These are phyloP conservation scores for Cutaneotrichosporon sp. DNA, from an alignment of 1,284 basidiomycete genomes.

Conservation along the genomic window DNA sequence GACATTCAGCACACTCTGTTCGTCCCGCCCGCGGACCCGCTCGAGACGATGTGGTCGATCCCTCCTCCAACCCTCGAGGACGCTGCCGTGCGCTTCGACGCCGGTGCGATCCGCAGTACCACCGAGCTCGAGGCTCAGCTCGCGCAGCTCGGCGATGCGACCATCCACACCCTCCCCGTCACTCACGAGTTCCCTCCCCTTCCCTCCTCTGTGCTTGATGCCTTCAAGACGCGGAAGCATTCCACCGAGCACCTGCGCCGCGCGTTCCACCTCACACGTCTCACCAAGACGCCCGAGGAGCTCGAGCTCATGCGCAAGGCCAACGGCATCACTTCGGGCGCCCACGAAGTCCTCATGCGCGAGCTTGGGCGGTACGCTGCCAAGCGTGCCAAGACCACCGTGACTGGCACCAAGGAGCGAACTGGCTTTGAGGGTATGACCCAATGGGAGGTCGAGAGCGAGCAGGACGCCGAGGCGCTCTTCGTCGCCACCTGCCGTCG, in stretches of 20 bases:
- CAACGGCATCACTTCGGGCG: constrained; percentile 77
- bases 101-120: constrained; percentile 60
- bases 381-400: constrained; percentile 47
- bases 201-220: constrained; percentile 56
- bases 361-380: constrained; percentile 71
- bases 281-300: constrained; percentile 73
- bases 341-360: constrained; percentile 88
- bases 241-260: constrained; percentile 62
- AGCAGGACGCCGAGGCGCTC: constrained; percentile 84
- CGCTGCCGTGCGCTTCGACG: constrained; percentile 61
- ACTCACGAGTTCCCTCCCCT: constrained; percentile 60
- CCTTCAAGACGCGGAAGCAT: constrained; percentile 30
- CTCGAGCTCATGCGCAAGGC: constrained; percentile 71
- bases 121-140: constrained; percentile 52
- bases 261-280: constrained; percentile 71
- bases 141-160: constrained; percentile 18
- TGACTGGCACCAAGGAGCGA: constrained; percentile 50
- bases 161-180: constrained; percentile 56
- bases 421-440: constrained; percentile 63
- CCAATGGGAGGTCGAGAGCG: constrained; percentile 83
- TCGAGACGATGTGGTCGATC: constrained; percentile 79
- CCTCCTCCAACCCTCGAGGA: constrained; percentile 70
- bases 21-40: constrained; percentile 68
- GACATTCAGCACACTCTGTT: constrained; percentile 61
- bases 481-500: constrained; percentile 83